These are phyloP conservation scores for Cyberlindnera euphorbiiphila DNA, from an alignment of 805 yeast species.

Conservation along the genomic window DNA sequence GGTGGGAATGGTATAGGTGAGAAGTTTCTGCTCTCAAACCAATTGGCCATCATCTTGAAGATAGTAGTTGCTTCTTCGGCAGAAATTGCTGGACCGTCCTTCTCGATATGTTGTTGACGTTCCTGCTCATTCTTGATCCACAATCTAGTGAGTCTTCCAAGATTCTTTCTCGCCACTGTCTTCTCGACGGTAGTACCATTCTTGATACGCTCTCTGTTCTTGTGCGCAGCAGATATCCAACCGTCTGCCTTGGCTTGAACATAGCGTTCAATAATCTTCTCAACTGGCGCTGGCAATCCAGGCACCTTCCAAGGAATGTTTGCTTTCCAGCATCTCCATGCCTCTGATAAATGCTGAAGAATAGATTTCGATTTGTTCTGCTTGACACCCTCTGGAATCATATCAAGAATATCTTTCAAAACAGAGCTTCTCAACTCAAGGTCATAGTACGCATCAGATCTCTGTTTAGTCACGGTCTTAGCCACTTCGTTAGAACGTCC, in stretches of 20 bases:
- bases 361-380: slow-evolving; percentile 84
- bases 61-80: slow-evolving; percentile 87
- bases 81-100: slow-evolving; percentile 81
- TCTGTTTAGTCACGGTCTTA: slow-evolving; percentile 90
- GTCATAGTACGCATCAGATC: slow-evolving; percentile 93
- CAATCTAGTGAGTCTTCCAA: slow-evolving; percentile 85
- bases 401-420: slow-evolving; percentile 91
- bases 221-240: slow-evolving; percentile 92
- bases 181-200: slow-evolving; percentile 93
- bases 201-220: slow-evolving; percentile 82
- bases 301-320: slow-evolving; percentile 98
- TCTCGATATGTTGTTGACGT: slow-evolving; percentile 72
- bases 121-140: slow-evolving; percentile 94
- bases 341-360: slow-evolving; percentile 91
- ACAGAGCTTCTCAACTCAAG: slow-evolving; percentile 90
- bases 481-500: slow-evolving; percentile 93
- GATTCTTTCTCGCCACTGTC: slow-evolving; percentile 87
- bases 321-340: slow-evolving; percentile 99
- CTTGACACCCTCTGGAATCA: slow-evolving; percentile 93
- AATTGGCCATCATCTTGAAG: slow-evolving; percentile 82
- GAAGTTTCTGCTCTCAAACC: slow-evolving; percentile 84
- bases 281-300: slow-evolving; percentile 90
- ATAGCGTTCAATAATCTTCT: slow-evolving; percentile 79
- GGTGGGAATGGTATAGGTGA: slow-evolving; percentile 94
- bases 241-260: slow-evolving; percentile 95